Evolutionary conservation across 768 basidiomycete species (phyloP).

Genomic region (Termitomyces sp.): DNA sequence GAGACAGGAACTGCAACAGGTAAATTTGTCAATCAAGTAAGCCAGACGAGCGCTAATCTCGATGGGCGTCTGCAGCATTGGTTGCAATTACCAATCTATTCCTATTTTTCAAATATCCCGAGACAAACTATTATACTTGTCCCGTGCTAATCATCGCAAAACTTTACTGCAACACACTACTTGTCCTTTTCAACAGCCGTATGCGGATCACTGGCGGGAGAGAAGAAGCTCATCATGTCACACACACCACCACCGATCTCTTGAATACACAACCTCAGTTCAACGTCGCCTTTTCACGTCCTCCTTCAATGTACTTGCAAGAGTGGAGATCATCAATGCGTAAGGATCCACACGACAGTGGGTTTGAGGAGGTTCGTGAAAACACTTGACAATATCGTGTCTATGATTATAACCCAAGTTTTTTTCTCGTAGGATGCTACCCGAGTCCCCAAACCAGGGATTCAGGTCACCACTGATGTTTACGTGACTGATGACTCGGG

Average conservation of each 20-base stretch:
- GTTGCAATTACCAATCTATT: constrained; percentile 26
- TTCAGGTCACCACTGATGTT: constrained; percentile 13
- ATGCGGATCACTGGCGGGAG: constrained; percentile 23
- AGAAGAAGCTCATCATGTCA: constrained; percentile 14
- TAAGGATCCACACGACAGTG: neutral
- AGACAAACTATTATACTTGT: constrained; percentile 25
- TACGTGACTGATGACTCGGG: constrained; percentile 5
- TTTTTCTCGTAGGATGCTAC: neutral
- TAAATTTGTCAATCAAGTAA: neutral
- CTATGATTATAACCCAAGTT: neutral
- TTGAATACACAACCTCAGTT: neutral
- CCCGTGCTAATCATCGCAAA: constrained; percentile 27
- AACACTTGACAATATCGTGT: neutral
- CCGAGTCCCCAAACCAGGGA: neutral
- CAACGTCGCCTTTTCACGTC: constrained; percentile 10
- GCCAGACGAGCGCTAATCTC: neutral
- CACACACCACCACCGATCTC: constrained; percentile 7
- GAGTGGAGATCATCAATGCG: constrained; percentile 6
- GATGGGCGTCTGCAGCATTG: constrained; percentile 16
- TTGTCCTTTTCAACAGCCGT: constrained; percentile 29
- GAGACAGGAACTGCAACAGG: constrained; percentile 29
- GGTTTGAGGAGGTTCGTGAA: constrained; percentile 1
- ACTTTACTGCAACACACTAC: constrained; percentile 29
- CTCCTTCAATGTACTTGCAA: constrained; percentile 16
- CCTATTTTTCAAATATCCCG: constrained; percentile 25